Evolutionary conservation across 2,329 filamentous ascomycete species (phyloP), one percentile per base, ranked within the genome.

Genomic region (Calonectria pseudoturangicola): DNA sequence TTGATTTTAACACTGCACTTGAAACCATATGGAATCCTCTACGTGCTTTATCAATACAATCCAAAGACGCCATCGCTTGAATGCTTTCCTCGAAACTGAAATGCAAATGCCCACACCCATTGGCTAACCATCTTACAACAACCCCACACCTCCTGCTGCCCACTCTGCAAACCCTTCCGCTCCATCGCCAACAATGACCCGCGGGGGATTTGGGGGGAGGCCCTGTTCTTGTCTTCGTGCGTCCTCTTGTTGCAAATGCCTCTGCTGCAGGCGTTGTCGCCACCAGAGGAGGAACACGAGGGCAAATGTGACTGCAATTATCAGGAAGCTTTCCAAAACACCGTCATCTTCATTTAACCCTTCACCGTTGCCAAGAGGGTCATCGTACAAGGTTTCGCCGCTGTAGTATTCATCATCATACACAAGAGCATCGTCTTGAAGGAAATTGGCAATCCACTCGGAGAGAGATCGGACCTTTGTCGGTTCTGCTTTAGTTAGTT

Each of bases 401-500:
- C 92, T 91, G 13, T 82, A 80, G 5, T 86, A 87, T 4, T 90
- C 89, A 30, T 93, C 90, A 70, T 95, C 93, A 77, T 94, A 93
- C 76, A 90, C 90, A 43, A 88, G 87, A 63, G 90, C 87, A 71
- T 94, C 91, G 65, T 93, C 90, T 73, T 94, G 92, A 36, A 98
- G 87, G 81, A 98, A 98, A 73, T 96, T 94, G 73, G 90, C 90
- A 66, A 98, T 88, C 96, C 96, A 98, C 83, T 98, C 95, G 27
- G 89, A 90, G 25, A 98, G 87, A 0, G 94, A 95, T 87, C 94
- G 94, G 56, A 94, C 89, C 77, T 95, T 93, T 81, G 89, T 92
- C 1, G 89, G 87, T 71, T 91, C 94, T 95, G 77, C 65, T 60
- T 28, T 7, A 73, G 75, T 87, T 79, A 87, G 81, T 71, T 63